A percentile compares a stretch with the other conserved stretches of the same genome.
Conservation (phyloP, 1,139 yeast genomes). For the Suhomyces atakaporum region DNA sequence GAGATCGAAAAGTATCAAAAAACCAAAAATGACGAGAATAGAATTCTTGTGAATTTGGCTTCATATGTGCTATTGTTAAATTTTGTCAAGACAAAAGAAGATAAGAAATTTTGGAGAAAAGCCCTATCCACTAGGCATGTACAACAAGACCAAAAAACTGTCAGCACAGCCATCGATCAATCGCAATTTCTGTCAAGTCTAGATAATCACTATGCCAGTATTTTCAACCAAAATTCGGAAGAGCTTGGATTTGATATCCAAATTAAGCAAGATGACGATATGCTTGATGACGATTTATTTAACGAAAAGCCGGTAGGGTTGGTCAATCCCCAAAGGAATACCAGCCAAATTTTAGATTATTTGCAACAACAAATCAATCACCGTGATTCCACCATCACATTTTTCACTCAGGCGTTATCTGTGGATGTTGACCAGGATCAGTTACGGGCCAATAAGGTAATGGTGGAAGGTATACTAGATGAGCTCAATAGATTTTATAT, state of each 20-base stretch:
- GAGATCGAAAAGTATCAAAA: conserved; percentile 25
- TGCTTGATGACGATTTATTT: conserved; percentile 20
- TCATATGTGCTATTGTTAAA: conserved; percentile 24
- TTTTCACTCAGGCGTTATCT: conserved; percentile 2
- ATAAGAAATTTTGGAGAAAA: conserved; percentile 30
- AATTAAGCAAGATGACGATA: conserved; percentile 15
- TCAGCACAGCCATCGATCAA: conserved; percentile 2
- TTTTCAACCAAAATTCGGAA: conserved; percentile 14
- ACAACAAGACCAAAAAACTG: background rate
- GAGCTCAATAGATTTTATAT: conserved; percentile 15
- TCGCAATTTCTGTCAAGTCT: conserved; percentile 12
- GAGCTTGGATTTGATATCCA: conserved; percentile 10
- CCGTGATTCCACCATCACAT: conserved; percentile 2
- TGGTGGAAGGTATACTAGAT: conserved; percentile 15
- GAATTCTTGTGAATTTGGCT: conserved; percentile 30
- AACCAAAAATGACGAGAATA: conserved; percentile 30
- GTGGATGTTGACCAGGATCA: conserved; percentile 3
- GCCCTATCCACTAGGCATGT: conserved; percentile 8
- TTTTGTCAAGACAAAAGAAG: conserved; percentile 20
- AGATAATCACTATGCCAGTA: conserved; percentile 19
- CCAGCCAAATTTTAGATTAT: conserved; percentile 6
- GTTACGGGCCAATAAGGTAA: conserved; percentile 7
- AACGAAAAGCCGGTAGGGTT: conserved; percentile 8
- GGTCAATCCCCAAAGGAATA: background rate
- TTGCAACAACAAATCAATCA: conserved; percentile 1